Percentiles rank a stretch among this genome's conserved stretches.
phyloP scores from a whole-genome alignment of 306 rosid genomes.

The Prunus persica region Prunus_persica_NCBIv2 NC_034013.1:11910501-11911000 shows the following conservation, averaged over 20 bases:
- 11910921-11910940: background rate
- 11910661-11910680: background rate
- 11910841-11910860: conserved; percentile 19
- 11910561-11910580: background rate
- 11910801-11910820: background rate
- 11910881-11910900: background rate
- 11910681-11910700: conserved; percentile 19
- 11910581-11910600: background rate
- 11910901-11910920: background rate
- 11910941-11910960: background rate
- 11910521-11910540: too few species aligned
- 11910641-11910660: background rate
- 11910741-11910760: background rate
- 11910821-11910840: background rate
- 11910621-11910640: background rate
- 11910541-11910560: background rate
- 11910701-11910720: conserved; percentile 22
- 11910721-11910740: background rate
- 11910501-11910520: too few species aligned
- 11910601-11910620: background rate
- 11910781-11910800: background rate
- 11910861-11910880: background rate
- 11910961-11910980: conserved; percentile 19
- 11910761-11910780: background rate
- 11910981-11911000: conserved; percentile 87